Evolutionary conservation across 2,329 filamentous ascomycete species (phyloP), one percentile per base, ranked within the genome.

Genomic region (Ambrosiella xylebori): DNA sequence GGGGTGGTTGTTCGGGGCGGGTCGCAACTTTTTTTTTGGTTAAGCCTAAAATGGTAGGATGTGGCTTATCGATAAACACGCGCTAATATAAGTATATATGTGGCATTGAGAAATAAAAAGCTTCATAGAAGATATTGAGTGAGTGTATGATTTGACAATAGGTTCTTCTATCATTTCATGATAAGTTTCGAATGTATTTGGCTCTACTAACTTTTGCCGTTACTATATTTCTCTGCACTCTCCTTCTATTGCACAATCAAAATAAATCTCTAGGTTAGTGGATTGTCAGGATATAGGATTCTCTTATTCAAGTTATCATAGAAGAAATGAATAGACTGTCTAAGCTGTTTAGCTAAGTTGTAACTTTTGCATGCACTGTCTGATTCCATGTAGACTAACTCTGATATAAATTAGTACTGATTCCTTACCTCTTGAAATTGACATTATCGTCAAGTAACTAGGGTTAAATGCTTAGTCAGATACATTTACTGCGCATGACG

Each of bases 11-110:
- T 39, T 54, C n/a, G 27, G 9, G 13, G 56, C 19, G 5, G 54
- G 40, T 27, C 19, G 35, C 50, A 57, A 60, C 56, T 57, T 60
- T 60, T 59, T 59, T 60, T 57, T 53, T 50, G 45, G 39, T 53
- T 38, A 15, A 56, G 54, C 58, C 54, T 11, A 56, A 59, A 56
- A 55, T 51, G 55, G 55, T 60, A 57, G 49, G 27, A 41, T 35
- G 15, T 17, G 13, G 38, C 52, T 60, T 60, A 60, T 60, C 59
- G 59, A 60, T 60, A 60, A 39, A 37, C 7, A 51, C 37, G 19
- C 17, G 19, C 27, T 5, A 5, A 3, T 27, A 27, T 27, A 27
- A 27, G 4, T 27, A 27, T 27, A 27, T 5, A 5, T 27, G 27
- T 27, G 27, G 27, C 4, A 51, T 51, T 47, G 12, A n/a, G 40